Evolutionary conservation across 2,329 filamentous ascomycete genomes (phyloP), one percentile per base, ranked within the genome.

Genomic region (Xenosphaeropsis pyriputrescens): DNA sequence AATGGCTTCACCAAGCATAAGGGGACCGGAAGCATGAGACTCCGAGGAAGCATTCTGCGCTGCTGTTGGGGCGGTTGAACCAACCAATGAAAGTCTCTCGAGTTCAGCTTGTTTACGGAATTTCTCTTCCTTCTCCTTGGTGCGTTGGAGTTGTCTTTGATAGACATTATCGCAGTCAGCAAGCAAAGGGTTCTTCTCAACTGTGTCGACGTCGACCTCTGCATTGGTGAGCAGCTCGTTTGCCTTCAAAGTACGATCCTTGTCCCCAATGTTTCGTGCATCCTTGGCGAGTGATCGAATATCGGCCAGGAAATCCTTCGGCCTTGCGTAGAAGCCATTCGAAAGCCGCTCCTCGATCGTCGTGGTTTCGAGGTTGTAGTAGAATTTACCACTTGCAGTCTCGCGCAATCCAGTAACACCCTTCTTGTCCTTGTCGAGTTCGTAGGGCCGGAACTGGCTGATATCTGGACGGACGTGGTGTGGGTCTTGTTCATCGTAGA

Each of bases 271-370:
- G 9, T 76, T 78, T 53, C 78, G 83, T 9, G 88, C 79, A 59
- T 98, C 91, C 55, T 85, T 89, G 16, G 80, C 79, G 5, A 98
- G 64, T 29, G 79, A 74, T 54, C 80, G 84, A 50, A 96, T 84
- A 54, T 98, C 91, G 31, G 78, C 77, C 36, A 93, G 61, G 53
- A 95, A 98, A 54, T 95, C 89, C 49, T 79, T 79, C 0, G 88
- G 85, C 9, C 88, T 76, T 48, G 86, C 85, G 59, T 98, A 98
- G 59, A 85, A 98, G 5, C 91, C 91, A 55, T 98, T 96, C 4
- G 86, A 93, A 26, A 98, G 66, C n/a, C 91, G 79, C 55, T 94
- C 86, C 61, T 98, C 91, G 38, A 98, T 95, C 1, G 82, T 89
- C 3, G 80, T 80, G 9, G 89, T 83, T 53, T 96, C 88, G 34